Conservation (phyloP, 129 eudicot species). For the Chrysanthemum makinoi region DNA sequence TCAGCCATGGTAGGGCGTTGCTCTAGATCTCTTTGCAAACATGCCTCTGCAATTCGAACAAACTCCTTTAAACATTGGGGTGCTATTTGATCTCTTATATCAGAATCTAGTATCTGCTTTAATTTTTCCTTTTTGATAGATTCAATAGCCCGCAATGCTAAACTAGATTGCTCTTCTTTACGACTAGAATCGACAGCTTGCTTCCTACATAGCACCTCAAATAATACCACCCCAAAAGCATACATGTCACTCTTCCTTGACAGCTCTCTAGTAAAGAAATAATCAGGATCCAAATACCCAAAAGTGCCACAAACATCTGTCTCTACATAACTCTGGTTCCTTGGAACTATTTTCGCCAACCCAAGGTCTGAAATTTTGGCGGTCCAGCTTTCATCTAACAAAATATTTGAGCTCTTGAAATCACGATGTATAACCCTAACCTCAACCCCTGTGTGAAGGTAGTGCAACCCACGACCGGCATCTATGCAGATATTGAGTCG, state of each 20-base stretch:
- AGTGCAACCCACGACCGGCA: conserved; percentile 44
- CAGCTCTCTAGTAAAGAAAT: conserved; percentile 26
- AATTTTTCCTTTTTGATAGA: not conserved
- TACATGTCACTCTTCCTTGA: conserved; percentile 1
- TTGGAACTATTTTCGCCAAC: conserved; percentile 27
- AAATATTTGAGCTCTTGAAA: conserved; percentile 37
- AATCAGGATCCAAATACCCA: conserved; percentile 50
- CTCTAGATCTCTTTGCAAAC: conserved; percentile 9
- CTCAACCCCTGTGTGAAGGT: conserved; percentile 38
- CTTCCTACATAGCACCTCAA: conserved; percentile 44
- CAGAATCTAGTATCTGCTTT: conserved; percentile 11
- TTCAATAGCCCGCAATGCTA: too few relatives aligned
- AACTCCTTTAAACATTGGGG: conserved; percentile 23
- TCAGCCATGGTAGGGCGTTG: conserved; percentile 19
- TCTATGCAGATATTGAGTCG: conserved; percentile 47
- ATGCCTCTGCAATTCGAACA: conserved; percentile 14
- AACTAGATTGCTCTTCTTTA: too few relatives aligned
- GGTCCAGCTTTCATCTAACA: conserved; percentile 31
- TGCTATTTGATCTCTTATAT: conserved; percentile 21
- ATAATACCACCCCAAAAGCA: conserved; percentile 43
- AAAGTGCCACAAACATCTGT: conserved; percentile 17
- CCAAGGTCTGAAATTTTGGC: conserved; percentile 47
- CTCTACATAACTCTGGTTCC: not conserved
- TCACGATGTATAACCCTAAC: conserved; percentile 39
- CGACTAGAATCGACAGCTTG: not conserved